phyloP scores from a whole-genome alignment of 176 grass and related monocot species.

The Juncus inflexus region DNA sequence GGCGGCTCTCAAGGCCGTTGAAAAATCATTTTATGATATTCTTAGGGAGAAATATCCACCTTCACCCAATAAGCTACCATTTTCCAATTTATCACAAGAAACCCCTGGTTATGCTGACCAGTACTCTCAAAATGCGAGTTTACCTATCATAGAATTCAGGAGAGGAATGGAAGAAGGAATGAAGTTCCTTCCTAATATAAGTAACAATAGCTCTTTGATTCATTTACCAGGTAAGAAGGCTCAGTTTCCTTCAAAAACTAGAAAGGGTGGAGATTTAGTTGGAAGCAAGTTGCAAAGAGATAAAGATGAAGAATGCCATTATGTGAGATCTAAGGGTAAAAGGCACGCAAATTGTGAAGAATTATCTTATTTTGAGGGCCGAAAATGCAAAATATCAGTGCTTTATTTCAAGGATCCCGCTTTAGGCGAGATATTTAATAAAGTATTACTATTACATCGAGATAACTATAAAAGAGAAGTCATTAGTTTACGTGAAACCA shows the following conservation, averaged over 20 bases:
- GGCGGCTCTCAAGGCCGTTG: conserved; percentile 13
- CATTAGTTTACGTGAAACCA: conserved; percentile 2
- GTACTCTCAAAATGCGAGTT: not conserved
- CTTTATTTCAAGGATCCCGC: conserved; percentile 8
- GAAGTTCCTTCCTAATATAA: conserved; percentile 30
- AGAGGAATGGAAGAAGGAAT: conserved; percentile 35
- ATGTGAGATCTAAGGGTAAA: not conserved
- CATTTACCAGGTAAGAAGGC: not conserved
- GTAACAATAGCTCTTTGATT: conserved; percentile 5
- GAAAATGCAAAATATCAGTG: conserved; percentile 26
- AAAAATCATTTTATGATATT: conserved; percentile 33
- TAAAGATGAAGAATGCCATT: too few relatives aligned
- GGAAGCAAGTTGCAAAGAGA: not conserved
- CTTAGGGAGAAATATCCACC: conserved; percentile 5
- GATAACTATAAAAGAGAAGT: conserved; percentile 14
- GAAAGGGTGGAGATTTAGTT: too few relatives aligned
- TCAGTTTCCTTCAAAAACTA: too few relatives aligned
- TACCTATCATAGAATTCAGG: conserved; percentile 28
- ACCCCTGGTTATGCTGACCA: too few relatives aligned
- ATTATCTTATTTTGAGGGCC: conserved; percentile 7
- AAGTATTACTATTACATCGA: conserved; percentile 24
- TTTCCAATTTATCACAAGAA: not conserved
- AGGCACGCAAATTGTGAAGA: conserved; percentile 3
- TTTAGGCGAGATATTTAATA: conserved; percentile 26
- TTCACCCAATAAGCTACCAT: not conserved